phyloP scores from a whole-genome alignment of 768 basidiomycete species.

The Lentinula edodes region DNA sequence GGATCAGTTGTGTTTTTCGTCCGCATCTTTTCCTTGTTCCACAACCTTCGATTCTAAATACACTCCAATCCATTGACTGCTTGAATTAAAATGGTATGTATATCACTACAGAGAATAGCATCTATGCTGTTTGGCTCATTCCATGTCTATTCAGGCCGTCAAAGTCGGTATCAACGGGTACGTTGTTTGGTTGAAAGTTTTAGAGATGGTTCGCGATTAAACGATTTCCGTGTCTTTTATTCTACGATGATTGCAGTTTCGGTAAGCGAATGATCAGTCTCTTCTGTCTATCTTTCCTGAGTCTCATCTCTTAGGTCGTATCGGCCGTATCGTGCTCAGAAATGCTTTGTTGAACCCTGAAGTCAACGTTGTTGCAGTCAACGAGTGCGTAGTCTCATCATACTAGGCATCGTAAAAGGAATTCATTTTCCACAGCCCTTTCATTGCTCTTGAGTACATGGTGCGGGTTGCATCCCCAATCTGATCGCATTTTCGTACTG shows the following conservation, averaged over 20 bases:
- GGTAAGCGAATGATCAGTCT: slow-evolving; percentile 41
- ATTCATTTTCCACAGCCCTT: slow-evolving; percentile 57
- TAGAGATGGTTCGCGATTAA: not conserved
- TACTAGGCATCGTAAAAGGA: not conserved
- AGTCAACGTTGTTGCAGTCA: slow-evolving; percentile 87
- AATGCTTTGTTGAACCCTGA: slow-evolving; percentile 78
- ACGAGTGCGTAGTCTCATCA: slow-evolving; percentile 62
- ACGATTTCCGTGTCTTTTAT: not conserved
- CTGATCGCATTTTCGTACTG: not conserved
- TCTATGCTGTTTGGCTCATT: not conserved
- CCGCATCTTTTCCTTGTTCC: not conserved
- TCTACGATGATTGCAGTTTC: slow-evolving; percentile 45
- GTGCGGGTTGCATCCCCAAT: slow-evolving; percentile 31
- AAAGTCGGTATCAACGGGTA: slow-evolving; percentile 98
- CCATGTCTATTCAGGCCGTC: slow-evolving; percentile 32
- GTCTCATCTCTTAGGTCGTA: slow-evolving; percentile 68
- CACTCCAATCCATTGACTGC: not conserved
- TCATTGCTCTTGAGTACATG: slow-evolving; percentile 98
- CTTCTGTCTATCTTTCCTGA: not conserved
- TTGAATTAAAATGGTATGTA: slow-evolving; percentile 6
- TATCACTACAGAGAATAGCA: not conserved
- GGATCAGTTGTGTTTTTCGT: not conserved
- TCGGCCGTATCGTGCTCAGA: slow-evolving; percentile 96
- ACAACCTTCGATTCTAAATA: not conserved
- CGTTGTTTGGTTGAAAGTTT: slow-evolving; percentile 17